Conservation (phyloP, 805 yeast genomes). For the Wickerhamomyces canadensis region DNA sequence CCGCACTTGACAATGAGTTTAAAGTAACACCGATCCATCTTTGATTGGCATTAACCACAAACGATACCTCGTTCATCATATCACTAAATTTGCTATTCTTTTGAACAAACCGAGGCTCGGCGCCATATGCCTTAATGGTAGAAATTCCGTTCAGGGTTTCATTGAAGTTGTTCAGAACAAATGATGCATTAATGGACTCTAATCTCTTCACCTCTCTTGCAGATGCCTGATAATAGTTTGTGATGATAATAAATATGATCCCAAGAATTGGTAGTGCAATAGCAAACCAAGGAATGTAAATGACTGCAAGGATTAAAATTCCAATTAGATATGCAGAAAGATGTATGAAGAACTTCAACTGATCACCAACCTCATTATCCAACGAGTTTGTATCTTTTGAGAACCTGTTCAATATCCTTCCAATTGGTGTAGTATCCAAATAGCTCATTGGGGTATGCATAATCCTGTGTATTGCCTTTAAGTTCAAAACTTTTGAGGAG, state of each 20-base stretch:
- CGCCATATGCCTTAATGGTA: constrained; percentile 55
- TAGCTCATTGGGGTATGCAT: constrained; percentile 74
- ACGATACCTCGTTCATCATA: constrained; percentile 62
- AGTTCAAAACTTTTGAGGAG: constrained; percentile 24
- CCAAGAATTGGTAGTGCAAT: constrained; percentile 50
- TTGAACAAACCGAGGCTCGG: constrained; percentile 36
- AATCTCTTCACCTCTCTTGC: constrained; percentile 72
- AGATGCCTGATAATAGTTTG: constrained; percentile 59
- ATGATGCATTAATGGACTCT: constrained; percentile 66
- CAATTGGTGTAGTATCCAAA: constrained; percentile 79
- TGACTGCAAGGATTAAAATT: constrained; percentile 58
- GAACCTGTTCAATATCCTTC: constrained; percentile 74
- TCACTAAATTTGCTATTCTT: constrained; percentile 44
- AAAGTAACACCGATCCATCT: constrained; percentile 63
- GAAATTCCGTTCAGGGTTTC: constrained; percentile 61
- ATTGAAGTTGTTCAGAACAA: constrained; percentile 63
- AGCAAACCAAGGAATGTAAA: constrained; percentile 72
- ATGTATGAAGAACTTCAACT: constrained; percentile 49
- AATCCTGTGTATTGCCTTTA: constrained; percentile 46
- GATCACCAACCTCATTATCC: constrained; percentile 70
- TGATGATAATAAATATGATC: constrained; percentile 35
- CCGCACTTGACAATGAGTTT: constrained; percentile 42
- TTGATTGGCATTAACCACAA: constrained; percentile 53
- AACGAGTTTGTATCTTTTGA: constrained; percentile 77
- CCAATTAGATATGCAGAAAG: constrained; percentile 39